A percentile compares a stretch with the other conserved stretches of the same genome.
phyloP scores from a whole-genome alignment of 2,329 filamentous ascomycete species.

The Aspergillus calidoustus region DNA sequence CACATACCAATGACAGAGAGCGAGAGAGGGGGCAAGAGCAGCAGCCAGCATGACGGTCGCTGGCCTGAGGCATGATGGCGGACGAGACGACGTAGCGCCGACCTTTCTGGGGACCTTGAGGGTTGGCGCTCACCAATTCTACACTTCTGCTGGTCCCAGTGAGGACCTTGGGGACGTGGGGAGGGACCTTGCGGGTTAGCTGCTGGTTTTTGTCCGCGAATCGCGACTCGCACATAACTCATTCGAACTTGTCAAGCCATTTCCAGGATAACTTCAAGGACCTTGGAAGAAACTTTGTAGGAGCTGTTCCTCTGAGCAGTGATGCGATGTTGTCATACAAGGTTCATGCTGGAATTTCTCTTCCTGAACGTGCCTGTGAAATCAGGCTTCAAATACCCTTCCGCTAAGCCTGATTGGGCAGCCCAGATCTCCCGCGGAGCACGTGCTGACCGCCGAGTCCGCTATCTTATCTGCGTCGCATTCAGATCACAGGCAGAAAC shows the following conservation, averaged over 20 bases:
- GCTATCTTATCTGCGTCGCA: constrained; percentile 10
- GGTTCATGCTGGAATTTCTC: background rate
- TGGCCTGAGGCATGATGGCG: constrained; percentile 25
- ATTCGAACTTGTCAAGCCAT: background rate
- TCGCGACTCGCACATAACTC: constrained; percentile 8
- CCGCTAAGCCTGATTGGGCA: background rate
- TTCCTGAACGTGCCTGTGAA: constrained; percentile 5
- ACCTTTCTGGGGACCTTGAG: constrained; percentile 28
- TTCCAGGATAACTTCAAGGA: background rate
- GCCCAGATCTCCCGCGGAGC: background rate
- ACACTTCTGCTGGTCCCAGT: constrained; percentile 3
- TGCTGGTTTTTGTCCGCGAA: constrained; percentile 6
- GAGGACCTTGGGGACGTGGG: constrained; percentile 15
- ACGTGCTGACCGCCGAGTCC: constrained; percentile 16
- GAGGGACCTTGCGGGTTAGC: constrained; percentile 39
- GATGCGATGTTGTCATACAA: background rate
- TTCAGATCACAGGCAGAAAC: constrained; percentile 5
- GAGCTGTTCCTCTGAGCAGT: background rate
- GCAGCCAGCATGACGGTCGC: constrained; percentile 16
- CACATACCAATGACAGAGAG: constrained; percentile 20
- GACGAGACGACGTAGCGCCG: constrained; percentile 5
- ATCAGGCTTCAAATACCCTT: constrained; percentile 1
- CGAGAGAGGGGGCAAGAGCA: constrained; percentile 16
- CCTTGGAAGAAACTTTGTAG: background rate
- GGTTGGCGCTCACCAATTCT: background rate